These are phyloP conservation scores for Diaporthe sp. DNA, from an alignment of 2,329 filamentous ascomycete species.

Conservation along the genomic window DNA sequence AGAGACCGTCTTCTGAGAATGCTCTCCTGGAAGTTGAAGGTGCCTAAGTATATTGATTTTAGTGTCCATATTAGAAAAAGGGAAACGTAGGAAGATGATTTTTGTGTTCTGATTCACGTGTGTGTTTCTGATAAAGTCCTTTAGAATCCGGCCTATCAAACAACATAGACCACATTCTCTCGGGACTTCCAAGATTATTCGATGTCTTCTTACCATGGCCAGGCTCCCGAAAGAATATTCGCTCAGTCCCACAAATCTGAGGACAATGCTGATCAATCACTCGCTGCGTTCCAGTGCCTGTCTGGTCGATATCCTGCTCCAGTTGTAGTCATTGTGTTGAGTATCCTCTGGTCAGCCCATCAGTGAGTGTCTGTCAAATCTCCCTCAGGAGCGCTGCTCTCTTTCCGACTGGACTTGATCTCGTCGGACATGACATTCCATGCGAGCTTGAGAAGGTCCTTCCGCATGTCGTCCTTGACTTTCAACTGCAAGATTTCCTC, in stretches of 20 bases:
- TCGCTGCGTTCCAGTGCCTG: not conserved
- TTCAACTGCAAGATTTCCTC: too few species aligned
- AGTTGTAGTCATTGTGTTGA: too few species aligned
- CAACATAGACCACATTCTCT: not conserved
- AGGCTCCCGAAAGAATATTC: not conserved
- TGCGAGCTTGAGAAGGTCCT: not conserved
- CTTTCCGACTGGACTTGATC: not conserved
- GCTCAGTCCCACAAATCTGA: not conserved
- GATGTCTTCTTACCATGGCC: not conserved
- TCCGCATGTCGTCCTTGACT: too few species aligned
- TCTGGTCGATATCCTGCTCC: not conserved
- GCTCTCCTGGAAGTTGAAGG: not conserved
- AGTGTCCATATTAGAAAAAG: not conserved
- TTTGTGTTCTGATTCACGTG: not conserved
- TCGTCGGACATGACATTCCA: not conserved
- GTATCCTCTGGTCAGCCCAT: not conserved
- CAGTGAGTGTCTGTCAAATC: not conserved
- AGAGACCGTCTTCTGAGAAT: not conserved
- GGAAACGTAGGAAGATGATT: too few species aligned
- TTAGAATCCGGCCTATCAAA: not conserved
- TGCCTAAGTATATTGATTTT: not conserved
- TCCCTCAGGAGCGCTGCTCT: not conserved
- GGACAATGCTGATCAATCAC: not conserved
- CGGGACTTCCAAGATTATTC: not conserved
- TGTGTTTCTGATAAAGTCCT: too few species aligned